Evolutionary conservation across 768 basidiomycete species (phyloP).

Genomic region (Leccinum uliginosum): DNA sequence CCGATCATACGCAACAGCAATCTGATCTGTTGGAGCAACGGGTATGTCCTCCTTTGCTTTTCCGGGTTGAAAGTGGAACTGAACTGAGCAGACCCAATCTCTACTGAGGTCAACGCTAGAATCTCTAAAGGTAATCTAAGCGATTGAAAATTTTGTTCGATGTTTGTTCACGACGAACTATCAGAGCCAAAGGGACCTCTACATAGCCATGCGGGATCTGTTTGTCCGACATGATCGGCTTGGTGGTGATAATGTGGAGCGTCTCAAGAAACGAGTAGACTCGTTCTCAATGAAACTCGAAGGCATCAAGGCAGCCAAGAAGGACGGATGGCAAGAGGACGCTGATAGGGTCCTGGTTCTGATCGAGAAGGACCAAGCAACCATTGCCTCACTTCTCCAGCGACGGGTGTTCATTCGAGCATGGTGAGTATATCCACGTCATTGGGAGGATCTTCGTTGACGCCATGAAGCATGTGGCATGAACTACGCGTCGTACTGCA

Average conservation of each 20-base stretch:
- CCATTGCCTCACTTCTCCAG: slow-evolving; percentile 68
- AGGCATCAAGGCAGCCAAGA: slow-evolving; percentile 60
- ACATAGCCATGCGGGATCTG: slow-evolving; percentile 81
- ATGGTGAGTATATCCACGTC: slow-evolving; percentile 47
- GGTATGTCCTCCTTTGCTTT: slow-evolving; percentile 38
- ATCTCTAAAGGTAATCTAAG: slow-evolving; percentile 57
- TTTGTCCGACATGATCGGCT: slow-evolving; percentile 86
- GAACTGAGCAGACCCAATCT: slow-evolving; percentile 47
- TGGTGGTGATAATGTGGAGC: slow-evolving; percentile 83
- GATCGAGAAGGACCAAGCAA: slow-evolving; percentile 84
- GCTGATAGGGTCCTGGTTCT: slow-evolving; percentile 65
- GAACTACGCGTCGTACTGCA: slow-evolving; percentile 91
- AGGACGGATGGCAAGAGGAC: slow-evolving; percentile 84
- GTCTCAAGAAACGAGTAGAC: slow-evolving; percentile 83
- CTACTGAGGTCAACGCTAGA: slow-evolving; percentile 70
- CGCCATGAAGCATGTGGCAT: slow-evolving; percentile 76
- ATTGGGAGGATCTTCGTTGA: slow-evolving; percentile 2
- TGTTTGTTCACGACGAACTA: slow-evolving; percentile 5
- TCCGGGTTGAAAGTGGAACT: neutral
- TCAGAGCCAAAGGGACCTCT: slow-evolving; percentile 79
- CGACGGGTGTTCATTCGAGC: slow-evolving; percentile 85
- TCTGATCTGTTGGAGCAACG: slow-evolving; percentile 72
- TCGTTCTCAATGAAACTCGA: slow-evolving; percentile 72
- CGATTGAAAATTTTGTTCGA: slow-evolving; percentile 2
- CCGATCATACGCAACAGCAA: slow-evolving; percentile 62